phyloP scores from a whole-genome alignment of 1,284 basidiomycete species.

The Moesziomyces sp. region DNA sequence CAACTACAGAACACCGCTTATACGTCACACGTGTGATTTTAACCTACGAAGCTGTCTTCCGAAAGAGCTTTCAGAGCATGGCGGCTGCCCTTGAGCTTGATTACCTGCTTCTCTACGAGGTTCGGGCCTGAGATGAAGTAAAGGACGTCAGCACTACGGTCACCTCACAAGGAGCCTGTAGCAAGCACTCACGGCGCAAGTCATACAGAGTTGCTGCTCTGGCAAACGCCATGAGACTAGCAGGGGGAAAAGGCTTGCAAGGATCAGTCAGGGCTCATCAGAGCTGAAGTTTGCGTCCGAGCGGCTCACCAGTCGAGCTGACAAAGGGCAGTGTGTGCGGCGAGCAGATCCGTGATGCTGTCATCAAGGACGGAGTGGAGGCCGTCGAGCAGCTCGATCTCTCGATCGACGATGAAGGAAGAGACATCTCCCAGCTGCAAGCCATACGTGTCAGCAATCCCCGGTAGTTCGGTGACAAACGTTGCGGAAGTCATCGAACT shows the following conservation, averaged over 20 bases:
- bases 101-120: slow-evolving; percentile 26
- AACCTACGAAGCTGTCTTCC: slow-evolving; percentile 40
- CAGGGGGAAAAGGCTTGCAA: neutral
- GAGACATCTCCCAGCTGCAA: slow-evolving; percentile 42
- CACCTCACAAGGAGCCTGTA: too few species aligned
- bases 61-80: slow-evolving; percentile 43
- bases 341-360: slow-evolving; percentile 18
- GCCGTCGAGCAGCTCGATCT: slow-evolving; percentile 41
- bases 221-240: slow-evolving; percentile 39
- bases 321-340: slow-evolving; percentile 16
- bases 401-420: slow-evolving; percentile 42
- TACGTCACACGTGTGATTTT: too few species aligned
- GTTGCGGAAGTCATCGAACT: neutral
- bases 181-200: slow-evolving; percentile 16
- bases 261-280: neutral
- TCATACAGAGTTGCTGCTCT: slow-evolving; percentile 32
- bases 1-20: neutral
- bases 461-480: too few species aligned
- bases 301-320: slow-evolving; percentile 43
- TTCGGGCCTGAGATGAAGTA: slow-evolving; percentile 3
- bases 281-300: neutral
- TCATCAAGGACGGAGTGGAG: slow-evolving; percentile 16
- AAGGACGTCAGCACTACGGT: too few species aligned
- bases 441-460: too few species aligned
- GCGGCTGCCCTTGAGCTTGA: slow-evolving; percentile 31